Base-by-base conservation (phyloP, 371 early-diverging fungal species). In the Saksenaea oblongispora region DNA sequence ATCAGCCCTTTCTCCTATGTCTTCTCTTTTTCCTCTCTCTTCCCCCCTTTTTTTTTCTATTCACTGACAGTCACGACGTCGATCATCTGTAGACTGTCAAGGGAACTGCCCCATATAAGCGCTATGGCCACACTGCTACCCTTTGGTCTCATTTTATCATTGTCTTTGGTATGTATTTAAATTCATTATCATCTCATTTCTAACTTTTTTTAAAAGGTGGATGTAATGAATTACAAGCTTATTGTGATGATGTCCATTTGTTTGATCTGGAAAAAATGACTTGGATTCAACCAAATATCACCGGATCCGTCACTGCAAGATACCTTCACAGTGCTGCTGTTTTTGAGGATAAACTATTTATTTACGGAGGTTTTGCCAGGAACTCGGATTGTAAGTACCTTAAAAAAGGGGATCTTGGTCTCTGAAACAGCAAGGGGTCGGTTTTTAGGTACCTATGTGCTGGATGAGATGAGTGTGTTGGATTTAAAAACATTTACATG, bases 321-420 rank as follows among this genome's bases (percentile, higher is more conserved):
- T 85, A 84, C 55, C 67, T 86, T 14, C 90, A 89, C 51, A 84
- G 85, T 28, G 88, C 90, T 9, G 79, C 80, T 1, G 82, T 87
- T 5, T 84, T 80, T 70, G 75, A 84, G 39, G 82, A 87, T 67
- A 87, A 83, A 67, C 66, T 89, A 53, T 85, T 84, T 65, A 74
- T 89, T 27, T 89, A 86, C 63, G 90, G 90, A 28, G 90, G 90
- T 9, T 83, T 88, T 64, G 84, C 86, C 22, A 81, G 79, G 61
- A 82, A 79, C 44, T 71, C 86, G 34, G 87, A 88, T 47, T 84
- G 87, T 83, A 81, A 74, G 79, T 63, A 18, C 54, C 28, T 37
- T 41, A 31, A 41, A 59, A 15, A 22, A 15, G 31, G 3, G n/a
- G 28, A 56, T 27, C 47, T 53, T 2, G 26, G 27, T 62, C 22